phyloP scores from a whole-genome alignment of 371 early-diverging fungal species.

The Rhizomucor miehei region DNA sequence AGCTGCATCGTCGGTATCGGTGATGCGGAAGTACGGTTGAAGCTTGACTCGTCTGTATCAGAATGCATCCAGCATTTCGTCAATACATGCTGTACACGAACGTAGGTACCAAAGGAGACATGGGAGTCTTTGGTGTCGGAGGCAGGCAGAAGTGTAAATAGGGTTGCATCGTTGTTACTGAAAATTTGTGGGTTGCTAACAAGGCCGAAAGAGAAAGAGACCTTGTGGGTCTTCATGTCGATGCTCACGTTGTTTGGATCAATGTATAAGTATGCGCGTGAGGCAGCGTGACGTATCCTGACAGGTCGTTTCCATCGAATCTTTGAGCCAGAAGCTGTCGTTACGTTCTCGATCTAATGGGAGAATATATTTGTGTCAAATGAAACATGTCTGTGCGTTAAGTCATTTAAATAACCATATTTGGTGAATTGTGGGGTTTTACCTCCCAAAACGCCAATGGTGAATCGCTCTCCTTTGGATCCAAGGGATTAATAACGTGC shows the following conservation, averaged over 20 bases:
- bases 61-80: constrained; percentile 58
- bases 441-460: constrained; percentile 57
- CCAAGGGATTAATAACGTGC: constrained; percentile 54
- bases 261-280: constrained; percentile 46
- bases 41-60: constrained; percentile 12
- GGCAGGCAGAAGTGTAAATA: constrained; percentile 36
- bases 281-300: constrained; percentile 45
- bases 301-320: constrained; percentile 41
- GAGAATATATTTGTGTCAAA: background rate
- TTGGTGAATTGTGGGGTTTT: constrained; percentile 3
- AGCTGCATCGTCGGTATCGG: constrained; percentile 12
- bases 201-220: constrained; percentile 29
- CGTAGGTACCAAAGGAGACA: constrained; percentile 34
- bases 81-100: constrained; percentile 43
- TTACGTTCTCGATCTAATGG: constrained; percentile 32
- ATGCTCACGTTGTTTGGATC: constrained; percentile 39
- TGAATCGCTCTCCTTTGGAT: constrained; percentile 52
- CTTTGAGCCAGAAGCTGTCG: constrained; percentile 28
- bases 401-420: constrained; percentile 1
- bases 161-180: constrained; percentile 29
- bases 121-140: constrained; percentile 16
- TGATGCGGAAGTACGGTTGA: constrained; percentile 4
- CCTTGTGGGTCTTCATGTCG: constrained; percentile 32
- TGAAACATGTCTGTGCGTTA: background rate
- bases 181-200: constrained; percentile 20